These are phyloP conservation scores for Theobroma cacao DNA, from an alignment of 345 rosid species.

Conservation along the genomic window DNA sequence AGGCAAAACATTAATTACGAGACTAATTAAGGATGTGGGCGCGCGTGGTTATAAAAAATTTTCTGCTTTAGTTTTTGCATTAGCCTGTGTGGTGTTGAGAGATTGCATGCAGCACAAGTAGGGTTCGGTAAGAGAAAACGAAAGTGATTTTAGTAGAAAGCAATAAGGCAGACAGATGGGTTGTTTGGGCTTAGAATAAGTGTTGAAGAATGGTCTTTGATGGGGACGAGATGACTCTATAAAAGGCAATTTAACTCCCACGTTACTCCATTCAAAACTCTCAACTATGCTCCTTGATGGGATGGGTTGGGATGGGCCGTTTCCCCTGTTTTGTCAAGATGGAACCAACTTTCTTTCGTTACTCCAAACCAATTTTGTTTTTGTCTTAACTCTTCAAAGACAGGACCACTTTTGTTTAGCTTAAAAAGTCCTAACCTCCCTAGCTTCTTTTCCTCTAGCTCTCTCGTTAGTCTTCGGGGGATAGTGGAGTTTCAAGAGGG, in stretches of 20 bases:
- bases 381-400: not conserved
- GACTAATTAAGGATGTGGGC: not conserved
- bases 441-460: not conserved
- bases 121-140: slow-evolving; percentile 40
- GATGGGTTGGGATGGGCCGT: slow-evolving; percentile 5
- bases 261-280: slow-evolving; percentile 10
- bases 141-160: slow-evolving; percentile 18
- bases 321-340: slow-evolving; percentile 16
- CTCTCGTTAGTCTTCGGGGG: not conserved
- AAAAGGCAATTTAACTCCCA: slow-evolving; percentile 15
- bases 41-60: not conserved
- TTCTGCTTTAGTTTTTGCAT: not conserved
- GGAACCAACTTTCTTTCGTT: not conserved
- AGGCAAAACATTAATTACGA: not conserved
- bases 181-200: slow-evolving; percentile 12
- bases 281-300: not conserved
- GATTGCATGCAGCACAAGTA: slow-evolving; percentile 15
- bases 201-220: slow-evolving; percentile 14
- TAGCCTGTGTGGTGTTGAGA: not conserved
- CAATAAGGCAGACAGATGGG: not conserved
- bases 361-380: not conserved
- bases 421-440: not conserved
- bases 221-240: not conserved
- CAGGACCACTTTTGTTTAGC: not conserved
- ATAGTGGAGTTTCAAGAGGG: not conserved